Evolutionary conservation across 805 yeast species (phyloP), one percentile per base, ranked within the genome.

Genomic region (Myxozyma melibiosi): DNA sequence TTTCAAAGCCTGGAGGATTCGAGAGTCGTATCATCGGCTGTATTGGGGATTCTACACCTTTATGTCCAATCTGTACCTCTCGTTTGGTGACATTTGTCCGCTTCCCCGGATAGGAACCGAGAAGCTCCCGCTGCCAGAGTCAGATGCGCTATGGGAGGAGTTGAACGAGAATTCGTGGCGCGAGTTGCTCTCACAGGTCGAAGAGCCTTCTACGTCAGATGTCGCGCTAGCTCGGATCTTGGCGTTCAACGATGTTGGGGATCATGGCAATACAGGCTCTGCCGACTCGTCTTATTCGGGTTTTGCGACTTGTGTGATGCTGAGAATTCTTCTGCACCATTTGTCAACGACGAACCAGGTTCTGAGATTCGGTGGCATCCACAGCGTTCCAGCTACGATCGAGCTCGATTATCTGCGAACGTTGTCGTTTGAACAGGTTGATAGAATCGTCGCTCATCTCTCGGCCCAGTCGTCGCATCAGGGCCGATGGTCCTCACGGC

Each of bases 101-200:
- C 34, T 55, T n/a, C 54, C 53, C 11, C 35, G 58, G 20, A 49
- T 55, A 48, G 51, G 68, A 51, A 43, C 61, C 46, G 44, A 65
- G 53, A 43, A 58, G 50, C 37, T 65, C n/a, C 55, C 51, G 7
- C 48, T 65, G 22, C 68, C 68, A 13, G 66, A 67, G 44, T 52
- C 65, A 9, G 68, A 65, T 27, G 63, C 51, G 4, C 44, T 58
- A 6, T 65, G 68, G 68, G 61, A 58, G 30, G 64, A 60, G 30
- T 16, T 27, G 13, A 42, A 40, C 20, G 48, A 27, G 40, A 25
- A 39, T 8, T 28, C 52, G 20, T 53, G 57, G 57, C 33, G 37
- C 9, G 48, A 38, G 24, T 16, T 37, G 28, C 24, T 53, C 30
- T 18, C 27, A 11, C 39, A 9, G 18, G 31, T 34, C 5, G 57